Conservation (phyloP, 2,329 filamentous ascomycete species). For the Cercospora sp. region DNA sequence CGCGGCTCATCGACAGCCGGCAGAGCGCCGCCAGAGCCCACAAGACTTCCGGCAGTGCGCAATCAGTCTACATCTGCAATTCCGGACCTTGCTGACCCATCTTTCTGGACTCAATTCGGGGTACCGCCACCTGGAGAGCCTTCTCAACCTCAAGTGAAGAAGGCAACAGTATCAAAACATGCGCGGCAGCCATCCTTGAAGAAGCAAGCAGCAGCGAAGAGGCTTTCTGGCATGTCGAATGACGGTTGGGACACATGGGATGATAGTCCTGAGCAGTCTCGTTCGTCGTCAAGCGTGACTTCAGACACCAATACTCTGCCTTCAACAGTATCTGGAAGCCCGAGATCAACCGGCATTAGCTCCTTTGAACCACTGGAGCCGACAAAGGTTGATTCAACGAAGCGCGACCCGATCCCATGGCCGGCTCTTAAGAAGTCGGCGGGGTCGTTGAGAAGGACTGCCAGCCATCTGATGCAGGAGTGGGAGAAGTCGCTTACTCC, state of each 20-base stretch:
- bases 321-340: constrained; percentile 32
- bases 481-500: constrained; percentile 77
- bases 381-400: constrained; percentile 29
- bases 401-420: constrained; percentile 57
- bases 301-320: constrained; percentile 32
- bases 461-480: constrained; percentile 83
- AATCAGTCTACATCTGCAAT: constrained; percentile 29
- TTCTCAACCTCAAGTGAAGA: constrained; percentile 29
- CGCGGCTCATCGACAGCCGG: constrained; percentile 26
- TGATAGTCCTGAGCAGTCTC: constrained; percentile 30
- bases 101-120: constrained; percentile 36
- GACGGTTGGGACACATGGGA: constrained; percentile 39
- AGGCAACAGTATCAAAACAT: constrained; percentile 27
- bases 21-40: constrained; percentile 22
- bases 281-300: constrained; percentile 28
- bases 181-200: constrained; percentile 27
- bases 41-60: constrained; percentile 23
- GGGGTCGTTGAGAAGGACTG: constrained; percentile 78
- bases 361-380: constrained; percentile 13
- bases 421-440: constrained; percentile 64
- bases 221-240: constrained; percentile 26
- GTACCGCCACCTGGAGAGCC: constrained; percentile 14
- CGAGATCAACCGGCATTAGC: constrained; percentile 22
- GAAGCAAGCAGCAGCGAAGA: constrained; percentile 16
- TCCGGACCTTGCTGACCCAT: constrained; percentile 33